These are phyloP conservation scores for Chlamydomonas schloesseri DNA, from an alignment of 139 green algal species.

Conservation along the genomic window DNA sequence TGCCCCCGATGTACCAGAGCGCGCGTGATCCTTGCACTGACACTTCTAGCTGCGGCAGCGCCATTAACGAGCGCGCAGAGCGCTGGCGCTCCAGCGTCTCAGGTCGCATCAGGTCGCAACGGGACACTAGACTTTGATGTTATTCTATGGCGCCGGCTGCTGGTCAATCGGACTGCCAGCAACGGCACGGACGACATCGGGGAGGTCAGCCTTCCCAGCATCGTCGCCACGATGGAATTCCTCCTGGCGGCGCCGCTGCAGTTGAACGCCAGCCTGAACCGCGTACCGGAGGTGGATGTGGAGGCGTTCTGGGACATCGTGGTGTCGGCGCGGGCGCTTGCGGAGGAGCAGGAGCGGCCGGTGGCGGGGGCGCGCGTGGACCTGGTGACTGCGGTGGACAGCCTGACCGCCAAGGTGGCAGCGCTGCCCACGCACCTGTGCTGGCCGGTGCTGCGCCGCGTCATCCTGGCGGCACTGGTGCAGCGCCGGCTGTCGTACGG, in stretches of 20 bases:
- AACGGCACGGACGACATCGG: not conserved
- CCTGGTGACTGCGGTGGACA: not conserved
- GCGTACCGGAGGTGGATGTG: not conserved
- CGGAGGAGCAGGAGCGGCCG: not conserved
- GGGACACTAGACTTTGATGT: too few species aligned
- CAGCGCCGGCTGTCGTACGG: not conserved
- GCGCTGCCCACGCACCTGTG: constrained; percentile 12
- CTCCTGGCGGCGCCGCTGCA: not conserved
- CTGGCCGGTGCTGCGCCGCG: constrained; percentile 28
- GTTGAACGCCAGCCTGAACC: constrained; percentile 9
- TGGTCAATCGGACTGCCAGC: not conserved
- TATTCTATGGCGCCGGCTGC: too few species aligned
- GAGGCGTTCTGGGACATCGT: constrained; percentile 3
- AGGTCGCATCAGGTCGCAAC: too few species aligned
- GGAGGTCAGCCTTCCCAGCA: not conserved
- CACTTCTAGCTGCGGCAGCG: too few species aligned
- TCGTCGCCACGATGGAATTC: not conserved
- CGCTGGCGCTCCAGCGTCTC: too few species aligned
- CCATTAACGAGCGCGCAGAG: too few species aligned
- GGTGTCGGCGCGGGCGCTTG: not conserved
- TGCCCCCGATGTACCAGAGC: too few species aligned
- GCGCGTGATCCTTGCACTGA: too few species aligned
- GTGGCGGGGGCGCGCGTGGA: not conserved
- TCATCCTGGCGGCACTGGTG: constrained; percentile 4
- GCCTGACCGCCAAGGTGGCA: not conserved